These are phyloP conservation scores for Mycosarcoma maydis DNA, from an alignment of 1,284 basidiomycete species.

Conservation along the genomic window DNA sequence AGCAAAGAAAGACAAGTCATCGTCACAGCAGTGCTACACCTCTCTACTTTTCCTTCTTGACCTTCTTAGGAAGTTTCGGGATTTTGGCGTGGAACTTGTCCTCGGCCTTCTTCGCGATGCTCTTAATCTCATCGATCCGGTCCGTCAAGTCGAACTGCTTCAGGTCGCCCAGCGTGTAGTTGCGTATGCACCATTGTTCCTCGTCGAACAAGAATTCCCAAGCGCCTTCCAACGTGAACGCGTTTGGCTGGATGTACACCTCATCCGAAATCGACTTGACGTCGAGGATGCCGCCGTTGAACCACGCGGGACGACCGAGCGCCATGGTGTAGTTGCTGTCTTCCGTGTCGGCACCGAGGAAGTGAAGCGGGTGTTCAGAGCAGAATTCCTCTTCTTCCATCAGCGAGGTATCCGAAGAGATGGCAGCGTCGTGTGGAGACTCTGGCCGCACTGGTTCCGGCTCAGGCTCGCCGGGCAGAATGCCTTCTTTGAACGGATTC, in stretches of 20 bases:
- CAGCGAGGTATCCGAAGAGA: background rate
- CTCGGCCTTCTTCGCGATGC: constrained; percentile 25
- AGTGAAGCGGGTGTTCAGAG: constrained; percentile 42
- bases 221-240: constrained; percentile 25
- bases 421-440: background rate
- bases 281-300: constrained; percentile 46
- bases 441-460: background rate
- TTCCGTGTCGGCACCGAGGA: constrained; percentile 36
- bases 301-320: constrained; percentile 37
- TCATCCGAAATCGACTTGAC: constrained; percentile 25
- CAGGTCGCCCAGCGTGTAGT: constrained; percentile 38
- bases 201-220: constrained; percentile 45
- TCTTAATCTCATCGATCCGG: constrained; percentile 28
- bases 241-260: constrained; percentile 35
- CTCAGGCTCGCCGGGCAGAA: constrained; percentile 10
- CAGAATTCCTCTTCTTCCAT: constrained; percentile 36
- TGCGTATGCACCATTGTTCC: constrained; percentile 43
- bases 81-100: constrained; percentile 24
- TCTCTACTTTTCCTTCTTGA: background rate
- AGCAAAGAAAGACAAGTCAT: too few relatives aligned
- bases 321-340: constrained; percentile 21
- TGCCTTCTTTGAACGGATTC: constrained; percentile 18
- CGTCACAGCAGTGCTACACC: too few relatives aligned
- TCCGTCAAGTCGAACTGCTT: constrained; percentile 20
- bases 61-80: constrained; percentile 27